phyloP scores from a whole-genome alignment of 768 basidiomycete genomes.

The Paxillus ammoniavirescens region DNA sequence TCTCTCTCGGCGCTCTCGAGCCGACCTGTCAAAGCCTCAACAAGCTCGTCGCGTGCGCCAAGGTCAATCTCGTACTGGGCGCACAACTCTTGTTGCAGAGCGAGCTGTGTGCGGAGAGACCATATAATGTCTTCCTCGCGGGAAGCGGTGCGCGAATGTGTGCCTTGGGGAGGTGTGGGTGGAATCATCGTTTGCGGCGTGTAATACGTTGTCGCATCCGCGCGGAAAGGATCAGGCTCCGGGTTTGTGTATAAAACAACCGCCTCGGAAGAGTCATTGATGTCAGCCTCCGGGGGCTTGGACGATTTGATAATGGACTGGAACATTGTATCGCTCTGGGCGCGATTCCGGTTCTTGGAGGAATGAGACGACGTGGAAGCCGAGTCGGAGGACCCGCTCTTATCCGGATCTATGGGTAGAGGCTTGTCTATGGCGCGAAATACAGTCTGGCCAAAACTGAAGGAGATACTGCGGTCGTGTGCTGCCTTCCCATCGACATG shows the following conservation, averaged over 20 bases:
- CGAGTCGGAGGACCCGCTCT: conserved; percentile 1
- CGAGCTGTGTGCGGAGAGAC: conserved; percentile 71
- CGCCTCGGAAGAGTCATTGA: conserved; percentile 54
- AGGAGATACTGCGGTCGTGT: conserved; percentile 65
- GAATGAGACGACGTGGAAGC: conserved; percentile 3
- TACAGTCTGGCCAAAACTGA: conserved; percentile 62
- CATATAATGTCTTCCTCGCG: conserved; percentile 71
- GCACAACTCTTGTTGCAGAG: conserved; percentile 72
- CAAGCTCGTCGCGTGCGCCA: conserved; percentile 68
- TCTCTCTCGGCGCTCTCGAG: conserved; percentile 59
- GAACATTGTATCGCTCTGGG: conserved; percentile 64
- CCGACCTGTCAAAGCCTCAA: conserved; percentile 55
- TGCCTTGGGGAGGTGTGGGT: conserved; percentile 53
- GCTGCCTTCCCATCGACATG: conserved; percentile 8
- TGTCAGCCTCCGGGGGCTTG: conserved; percentile 55
- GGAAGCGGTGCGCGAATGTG: conserved; percentile 59
- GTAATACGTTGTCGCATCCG: conserved; percentile 73
- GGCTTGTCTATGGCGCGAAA: conserved; percentile 50
- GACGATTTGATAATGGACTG: conserved; percentile 48
- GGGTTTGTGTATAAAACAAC: conserved; percentile 43
- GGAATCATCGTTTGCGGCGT: conserved; percentile 74
- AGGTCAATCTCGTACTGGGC: conserved; percentile 78
- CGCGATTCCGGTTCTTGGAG: conserved; percentile 45
- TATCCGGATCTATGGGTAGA: neutral
- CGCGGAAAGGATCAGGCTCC: conserved; percentile 74